Conservation (phyloP, 108 stramenopile genomes). For the Cyclotella baltica region DNA sequence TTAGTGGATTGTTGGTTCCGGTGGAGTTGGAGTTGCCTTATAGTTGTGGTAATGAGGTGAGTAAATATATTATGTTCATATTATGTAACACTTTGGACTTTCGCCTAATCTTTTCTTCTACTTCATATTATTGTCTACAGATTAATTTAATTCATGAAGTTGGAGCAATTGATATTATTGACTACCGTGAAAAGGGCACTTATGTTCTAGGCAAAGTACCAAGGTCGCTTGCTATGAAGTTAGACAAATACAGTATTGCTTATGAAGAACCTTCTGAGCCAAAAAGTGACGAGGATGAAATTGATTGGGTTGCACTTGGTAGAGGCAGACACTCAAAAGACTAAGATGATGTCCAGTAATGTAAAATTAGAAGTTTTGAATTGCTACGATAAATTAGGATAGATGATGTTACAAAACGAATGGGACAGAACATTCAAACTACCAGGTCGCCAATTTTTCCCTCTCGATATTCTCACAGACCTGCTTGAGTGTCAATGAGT, state of each 20-base stretch:
- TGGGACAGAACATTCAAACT: no score
- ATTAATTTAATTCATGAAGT: conserved; percentile 79
- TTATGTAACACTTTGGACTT: neutral
- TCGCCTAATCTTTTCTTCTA: neutral
- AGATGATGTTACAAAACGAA: no score
- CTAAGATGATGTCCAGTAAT: no score
- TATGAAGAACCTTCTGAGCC: neutral
- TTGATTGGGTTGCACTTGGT: conserved; percentile 19
- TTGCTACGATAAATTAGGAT: no score
- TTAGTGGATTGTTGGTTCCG: conserved; percentile 71
- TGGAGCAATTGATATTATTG: conserved; percentile 81
- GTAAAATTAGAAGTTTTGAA: no score
- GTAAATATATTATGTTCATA: neutral
- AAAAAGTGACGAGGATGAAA: conserved; percentile 1
- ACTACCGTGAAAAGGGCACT: conserved; percentile 77
- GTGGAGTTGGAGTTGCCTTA: conserved; percentile 84
- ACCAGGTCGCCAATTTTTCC: no score
- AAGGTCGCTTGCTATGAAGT: conserved; percentile 71
- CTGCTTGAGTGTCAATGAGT: no score
- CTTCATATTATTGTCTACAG: neutral
- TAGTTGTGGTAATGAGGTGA: conserved; percentile 78
- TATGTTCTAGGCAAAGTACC: conserved; percentile 79
- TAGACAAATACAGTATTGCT: conserved; percentile 61
- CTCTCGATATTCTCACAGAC: no score
- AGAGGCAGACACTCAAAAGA: conserved; percentile 14